Evolutionary conservation across 352 stramenopile species (phyloP).

Genomic region (Pythium dissotocum): DNA sequence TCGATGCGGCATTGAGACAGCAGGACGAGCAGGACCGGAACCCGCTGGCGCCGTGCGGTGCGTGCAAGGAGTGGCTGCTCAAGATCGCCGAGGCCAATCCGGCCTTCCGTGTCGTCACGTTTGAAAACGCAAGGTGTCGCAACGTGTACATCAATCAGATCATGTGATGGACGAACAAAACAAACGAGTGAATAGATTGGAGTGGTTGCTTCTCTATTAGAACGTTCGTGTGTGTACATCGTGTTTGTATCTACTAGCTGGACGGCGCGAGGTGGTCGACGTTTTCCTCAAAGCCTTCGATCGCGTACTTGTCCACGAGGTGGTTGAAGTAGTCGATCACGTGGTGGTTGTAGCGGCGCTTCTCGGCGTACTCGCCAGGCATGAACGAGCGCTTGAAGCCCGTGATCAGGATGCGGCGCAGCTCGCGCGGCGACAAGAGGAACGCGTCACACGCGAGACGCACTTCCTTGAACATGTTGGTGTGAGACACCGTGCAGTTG

Average conservation of each 20-base stretch:
- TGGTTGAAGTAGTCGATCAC: constrained; percentile 89
- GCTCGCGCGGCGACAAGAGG: constrained; percentile 61
- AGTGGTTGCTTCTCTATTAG: too few species aligned
- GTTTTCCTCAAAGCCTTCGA: constrained; percentile 37
- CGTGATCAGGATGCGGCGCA: constrained; percentile 77
- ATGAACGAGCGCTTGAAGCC: constrained; percentile 82
- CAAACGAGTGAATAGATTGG: not conserved
- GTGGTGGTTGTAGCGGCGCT: constrained; percentile 82
- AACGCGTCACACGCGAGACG: constrained; percentile 83
- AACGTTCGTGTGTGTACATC: too few species aligned
- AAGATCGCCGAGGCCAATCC: constrained; percentile 99
- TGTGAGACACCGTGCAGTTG: constrained; percentile 88
- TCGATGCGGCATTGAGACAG: constrained; percentile 40
- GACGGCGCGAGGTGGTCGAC: constrained; percentile 11
- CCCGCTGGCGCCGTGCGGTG: constrained; percentile 96
- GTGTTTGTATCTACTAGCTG: not conserved
- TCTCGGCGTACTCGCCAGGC: constrained; percentile 68
- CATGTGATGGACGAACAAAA: constrained; percentile 40
- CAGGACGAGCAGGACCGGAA: constrained; percentile 86
- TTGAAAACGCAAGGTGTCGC: constrained; percentile 93
- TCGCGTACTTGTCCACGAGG: constrained; percentile 66
- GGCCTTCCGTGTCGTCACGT: constrained; percentile 96
- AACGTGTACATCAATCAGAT: constrained; percentile 92
- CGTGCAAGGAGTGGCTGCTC: constrained; percentile 99
- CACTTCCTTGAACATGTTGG: constrained; percentile 82